A percentile compares a stretch with the other conserved stretches of the same genome.
Evolutionary conservation across 1,284 basidiomycete species (phyloP).

Genomic region (Naganishia liquefaciens): DNA sequence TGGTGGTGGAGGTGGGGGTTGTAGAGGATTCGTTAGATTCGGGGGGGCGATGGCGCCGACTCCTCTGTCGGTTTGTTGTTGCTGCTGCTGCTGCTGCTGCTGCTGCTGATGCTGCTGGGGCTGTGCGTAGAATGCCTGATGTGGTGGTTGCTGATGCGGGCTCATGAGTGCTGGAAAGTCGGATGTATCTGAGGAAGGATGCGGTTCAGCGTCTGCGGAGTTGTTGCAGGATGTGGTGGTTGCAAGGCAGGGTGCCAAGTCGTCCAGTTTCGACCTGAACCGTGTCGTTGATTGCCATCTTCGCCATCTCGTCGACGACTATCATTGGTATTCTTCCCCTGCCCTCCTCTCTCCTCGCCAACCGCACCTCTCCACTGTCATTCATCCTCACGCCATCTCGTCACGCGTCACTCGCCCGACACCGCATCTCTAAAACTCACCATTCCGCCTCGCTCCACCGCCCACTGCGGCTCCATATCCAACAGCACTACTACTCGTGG

Average conservation of each 20-base stretch:
- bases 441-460: constrained; percentile 2
- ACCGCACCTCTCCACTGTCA: constrained; percentile 7
- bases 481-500: neutral
- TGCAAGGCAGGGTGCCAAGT: neutral
- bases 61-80: neutral
- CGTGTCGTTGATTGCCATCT: neutral
- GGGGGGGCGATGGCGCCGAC: neutral
- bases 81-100: constrained; percentile 1
- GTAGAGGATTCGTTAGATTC: neutral
- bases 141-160: constrained; percentile 50
- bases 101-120: neutral
- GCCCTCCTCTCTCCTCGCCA: neutral
- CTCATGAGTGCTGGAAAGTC: constrained; percentile 36
- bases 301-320: too few species aligned
- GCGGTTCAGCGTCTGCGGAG: constrained; percentile 43
- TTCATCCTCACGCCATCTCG: neutral
- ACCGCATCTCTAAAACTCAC: neutral
- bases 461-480: neutral
- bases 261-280: neutral
- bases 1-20: constrained; percentile 8
- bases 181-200: constrained; percentile 14
- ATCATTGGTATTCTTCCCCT: neutral
- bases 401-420: neutral
- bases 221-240: constrained; percentile 43
- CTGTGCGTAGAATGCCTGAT: constrained; percentile 27